A percentile compares a stretch with the other conserved stretches of the same genome.
Conservation (phyloP, 306 rosid species). For the Sicyos baderoa region DNA sequence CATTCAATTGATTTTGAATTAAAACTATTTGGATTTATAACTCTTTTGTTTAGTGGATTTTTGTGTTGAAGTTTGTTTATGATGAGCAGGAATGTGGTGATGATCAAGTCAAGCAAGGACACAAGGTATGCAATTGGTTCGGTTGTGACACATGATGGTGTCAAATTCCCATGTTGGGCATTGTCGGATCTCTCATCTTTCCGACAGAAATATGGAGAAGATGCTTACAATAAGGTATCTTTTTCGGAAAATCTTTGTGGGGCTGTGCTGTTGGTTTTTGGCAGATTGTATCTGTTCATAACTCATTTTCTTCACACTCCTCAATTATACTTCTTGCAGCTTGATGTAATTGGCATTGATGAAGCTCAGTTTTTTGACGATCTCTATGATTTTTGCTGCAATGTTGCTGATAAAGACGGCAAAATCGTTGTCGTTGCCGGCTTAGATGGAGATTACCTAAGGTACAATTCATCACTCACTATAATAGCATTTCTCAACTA, state of each 20-base stretch:
- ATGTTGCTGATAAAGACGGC: slow-evolving; percentile 80
- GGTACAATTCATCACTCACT: neutral
- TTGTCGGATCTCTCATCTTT: slow-evolving; percentile 22
- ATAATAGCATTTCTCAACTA: too few species aligned
- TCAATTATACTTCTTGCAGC: neutral
- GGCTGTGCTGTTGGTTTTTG: neutral
- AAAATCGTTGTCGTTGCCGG: slow-evolving; percentile 76
- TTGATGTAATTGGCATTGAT: slow-evolving; percentile 84
- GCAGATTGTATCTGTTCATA: slow-evolving; percentile 1
- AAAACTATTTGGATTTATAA: neutral
- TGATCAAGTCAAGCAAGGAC: slow-evolving; percentile 83
- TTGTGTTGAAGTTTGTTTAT: neutral
- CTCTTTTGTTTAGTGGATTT: too few species aligned
- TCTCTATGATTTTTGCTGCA: slow-evolving; percentile 78
- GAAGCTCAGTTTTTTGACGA: slow-evolving; percentile 92
- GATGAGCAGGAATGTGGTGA: slow-evolving; percentile 20
- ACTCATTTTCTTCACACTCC: too few species aligned
- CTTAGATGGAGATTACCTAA: slow-evolving; percentile 86
- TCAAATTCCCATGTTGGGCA: slow-evolving; percentile 75
- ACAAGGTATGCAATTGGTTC: slow-evolving; percentile 50
- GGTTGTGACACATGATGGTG: slow-evolving; percentile 36
- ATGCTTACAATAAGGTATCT: slow-evolving; percentile 57
- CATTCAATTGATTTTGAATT: neutral
- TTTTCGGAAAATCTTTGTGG: neutral
- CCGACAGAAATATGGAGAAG: slow-evolving; percentile 45